Conservation (phyloP, 257 asterid species). For the Thymus quinquecostatus region DNA sequence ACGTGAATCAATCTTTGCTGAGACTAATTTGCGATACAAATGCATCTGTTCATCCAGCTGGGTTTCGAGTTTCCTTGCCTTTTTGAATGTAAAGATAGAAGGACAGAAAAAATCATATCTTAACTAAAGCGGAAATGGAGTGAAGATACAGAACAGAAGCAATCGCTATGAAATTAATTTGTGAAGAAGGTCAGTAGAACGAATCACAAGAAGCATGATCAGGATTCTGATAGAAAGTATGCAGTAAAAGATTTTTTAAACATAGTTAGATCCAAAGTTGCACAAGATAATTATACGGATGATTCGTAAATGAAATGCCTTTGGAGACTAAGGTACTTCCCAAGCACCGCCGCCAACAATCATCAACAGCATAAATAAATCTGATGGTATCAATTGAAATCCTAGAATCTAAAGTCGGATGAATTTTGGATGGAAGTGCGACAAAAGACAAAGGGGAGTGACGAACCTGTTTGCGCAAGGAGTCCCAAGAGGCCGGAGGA, state of each 20-base stretch:
- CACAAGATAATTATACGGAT: neutral
- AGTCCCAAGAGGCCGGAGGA: conserved; percentile 90
- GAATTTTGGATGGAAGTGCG: neutral
- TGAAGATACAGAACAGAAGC: neutral
- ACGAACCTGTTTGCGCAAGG: conserved; percentile 88
- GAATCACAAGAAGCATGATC: conserved; percentile 1
- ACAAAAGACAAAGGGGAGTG: neutral
- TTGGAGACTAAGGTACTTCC: conserved; percentile 5
- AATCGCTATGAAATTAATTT: conserved; percentile 7
- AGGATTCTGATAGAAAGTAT: neutral
- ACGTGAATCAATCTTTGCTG: conserved; percentile 60
- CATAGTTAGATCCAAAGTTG: conserved; percentile 29
- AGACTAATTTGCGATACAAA: conserved; percentile 72
- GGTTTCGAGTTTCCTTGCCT: conserved; percentile 97
- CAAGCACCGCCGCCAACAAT: conserved; percentile 10
- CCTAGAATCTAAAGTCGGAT: conserved; percentile 19
- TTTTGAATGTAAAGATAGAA: conserved; percentile 8
- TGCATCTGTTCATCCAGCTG: conserved; percentile 98
- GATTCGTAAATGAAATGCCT: conserved; percentile 16
- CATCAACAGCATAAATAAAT: conserved; percentile 2
- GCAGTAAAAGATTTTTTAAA: neutral
- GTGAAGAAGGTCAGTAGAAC: conserved; percentile 17
- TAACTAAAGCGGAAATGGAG: conserved; percentile 18
- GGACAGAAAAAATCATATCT: neutral
- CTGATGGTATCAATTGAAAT: conserved; percentile 23